A percentile compares a stretch with the other conserved stretches of the same genome.
These are phyloP conservation scores for Beverwykella pulmonaria DNA, from an alignment of 495 filamentous ascomycete genomes.

Conservation along the genomic window DNA sequence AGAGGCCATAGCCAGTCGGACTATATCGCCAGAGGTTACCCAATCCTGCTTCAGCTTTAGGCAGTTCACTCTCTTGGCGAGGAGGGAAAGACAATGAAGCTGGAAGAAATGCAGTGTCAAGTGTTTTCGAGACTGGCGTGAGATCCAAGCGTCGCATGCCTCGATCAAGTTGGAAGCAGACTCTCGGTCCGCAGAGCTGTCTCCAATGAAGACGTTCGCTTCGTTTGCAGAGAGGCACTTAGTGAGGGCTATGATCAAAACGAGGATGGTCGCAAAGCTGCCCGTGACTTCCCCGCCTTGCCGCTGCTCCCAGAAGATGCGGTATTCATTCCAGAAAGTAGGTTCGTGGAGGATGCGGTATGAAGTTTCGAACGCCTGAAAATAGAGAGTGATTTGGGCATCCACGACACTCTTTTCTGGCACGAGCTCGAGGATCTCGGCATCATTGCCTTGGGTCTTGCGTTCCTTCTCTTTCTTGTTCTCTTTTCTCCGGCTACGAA, in stretches of 20 bases:
- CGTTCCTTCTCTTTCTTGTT: background rate
- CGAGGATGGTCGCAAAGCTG: constrained; percentile 40
- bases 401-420: constrained; percentile 20
- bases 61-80: constrained; percentile 34
- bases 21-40: constrained; percentile 22
- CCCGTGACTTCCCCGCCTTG: constrained; percentile 20
- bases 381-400: constrained; percentile 13
- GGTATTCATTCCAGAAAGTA: constrained; percentile 32
- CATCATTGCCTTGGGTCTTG: constrained; percentile 16
- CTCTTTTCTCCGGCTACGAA: constrained; percentile 14
- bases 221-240: constrained; percentile 10
- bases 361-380: constrained; percentile 19
- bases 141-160: constrained; percentile 46
- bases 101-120: constrained; percentile 33
- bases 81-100: constrained; percentile 30
- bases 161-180: constrained; percentile 47
- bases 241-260: constrained; percentile 45
- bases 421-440: constrained; percentile 25
- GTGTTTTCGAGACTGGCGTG: constrained; percentile 48
- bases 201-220: constrained; percentile 44
- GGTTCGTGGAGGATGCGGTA: constrained; percentile 33
- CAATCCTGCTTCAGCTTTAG: constrained; percentile 39
- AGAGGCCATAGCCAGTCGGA: constrained; percentile 29
- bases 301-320: constrained; percentile 37
- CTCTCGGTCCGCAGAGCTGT: constrained; percentile 47